Evolutionary conservation across 768 basidiomycete genomes (phyloP).

Genomic region (Serendipita sp.): DNA sequence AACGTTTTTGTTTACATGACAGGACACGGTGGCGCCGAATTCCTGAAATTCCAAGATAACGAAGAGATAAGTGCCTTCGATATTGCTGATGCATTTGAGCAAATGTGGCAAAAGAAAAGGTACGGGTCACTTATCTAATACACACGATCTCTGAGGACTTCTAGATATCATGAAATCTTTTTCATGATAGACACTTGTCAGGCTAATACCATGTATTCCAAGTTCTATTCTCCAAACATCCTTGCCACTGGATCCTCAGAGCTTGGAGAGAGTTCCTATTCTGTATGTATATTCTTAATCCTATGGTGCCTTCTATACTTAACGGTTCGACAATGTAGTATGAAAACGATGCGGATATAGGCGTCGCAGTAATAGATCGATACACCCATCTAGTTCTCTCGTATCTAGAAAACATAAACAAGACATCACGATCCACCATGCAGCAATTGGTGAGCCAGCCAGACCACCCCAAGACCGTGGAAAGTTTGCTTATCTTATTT

Average conservation of each 20-base stretch:
- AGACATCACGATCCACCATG: conserved; percentile 68
- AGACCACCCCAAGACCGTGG: neutral
- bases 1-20: conserved; percentile 98
- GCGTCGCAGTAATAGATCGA: conserved; percentile 88
- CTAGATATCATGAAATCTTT: conserved; percentile 83
- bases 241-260: conserved; percentile 78
- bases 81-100: conserved; percentile 94
- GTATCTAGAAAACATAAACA: conserved; percentile 84
- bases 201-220: conserved; percentile 88
- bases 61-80: conserved; percentile 96
- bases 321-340: conserved; percentile 34
- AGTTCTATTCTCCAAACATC: conserved; percentile 86
- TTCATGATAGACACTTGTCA: conserved; percentile 99
- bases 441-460: conserved; percentile 48
- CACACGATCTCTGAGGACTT: neutral
- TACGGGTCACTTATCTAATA: conserved; percentile 18
- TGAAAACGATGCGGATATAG: conserved; percentile 85
- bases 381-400: conserved; percentile 87
- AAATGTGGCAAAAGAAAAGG: conserved; percentile 97
- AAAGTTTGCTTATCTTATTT: neutral
- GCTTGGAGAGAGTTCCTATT: conserved; percentile 82
- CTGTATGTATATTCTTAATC: conserved; percentile 33
- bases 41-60: conserved; percentile 97
- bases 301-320: neutral
- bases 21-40: conserved; percentile 95